These are phyloP conservation scores for Magnolia changhungtana DNA, from an alignment of 164 flowering plant species.

Conservation along the genomic window DNA sequence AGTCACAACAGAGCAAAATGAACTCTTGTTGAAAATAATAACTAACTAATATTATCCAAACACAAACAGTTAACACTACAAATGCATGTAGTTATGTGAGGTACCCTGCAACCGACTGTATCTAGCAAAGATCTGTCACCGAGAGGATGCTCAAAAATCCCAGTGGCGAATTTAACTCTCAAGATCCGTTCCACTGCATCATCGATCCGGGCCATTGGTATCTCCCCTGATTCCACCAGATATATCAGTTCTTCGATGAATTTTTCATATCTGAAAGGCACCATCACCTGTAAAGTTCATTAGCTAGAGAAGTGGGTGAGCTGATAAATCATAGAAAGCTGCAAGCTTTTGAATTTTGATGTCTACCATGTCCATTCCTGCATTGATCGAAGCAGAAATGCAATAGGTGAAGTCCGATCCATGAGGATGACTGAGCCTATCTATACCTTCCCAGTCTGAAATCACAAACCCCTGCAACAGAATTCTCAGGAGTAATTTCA, in stretches of 20 bases:
- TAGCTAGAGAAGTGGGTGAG: not conserved
- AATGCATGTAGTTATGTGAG: slow-evolving; percentile 4
- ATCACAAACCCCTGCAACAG: slow-evolving; percentile 74
- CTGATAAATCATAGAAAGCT: not conserved
- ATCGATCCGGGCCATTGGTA: slow-evolving; percentile 64
- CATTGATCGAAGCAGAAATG: slow-evolving; percentile 57
- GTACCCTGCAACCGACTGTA: slow-evolving; percentile 77
- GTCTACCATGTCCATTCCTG: slow-evolving; percentile 83
- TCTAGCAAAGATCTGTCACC: slow-evolving; percentile 66
- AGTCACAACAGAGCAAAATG: no score
- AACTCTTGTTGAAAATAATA: not conserved
- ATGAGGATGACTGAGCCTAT: slow-evolving; percentile 51
- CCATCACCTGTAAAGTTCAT: slow-evolving; percentile 69
- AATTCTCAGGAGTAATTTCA: not conserved
- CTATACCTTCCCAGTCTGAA: slow-evolving; percentile 82
- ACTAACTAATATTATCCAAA: not conserved
- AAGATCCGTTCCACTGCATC: slow-evolving; percentile 87
- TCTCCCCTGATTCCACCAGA: slow-evolving; percentile 66
- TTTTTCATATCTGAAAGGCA: slow-evolving; percentile 49
- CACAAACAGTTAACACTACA: not conserved
- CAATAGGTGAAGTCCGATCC: slow-evolving; percentile 64
- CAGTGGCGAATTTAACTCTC: slow-evolving; percentile 75
- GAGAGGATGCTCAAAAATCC: slow-evolving; percentile 73
- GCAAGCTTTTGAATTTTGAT: not conserved
- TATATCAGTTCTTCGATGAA: slow-evolving; percentile 50